These are phyloP conservation scores for Microdochium bolleyi DNA, from an alignment of 2,329 filamentous ascomycete species.

Conservation along the genomic window DNA sequence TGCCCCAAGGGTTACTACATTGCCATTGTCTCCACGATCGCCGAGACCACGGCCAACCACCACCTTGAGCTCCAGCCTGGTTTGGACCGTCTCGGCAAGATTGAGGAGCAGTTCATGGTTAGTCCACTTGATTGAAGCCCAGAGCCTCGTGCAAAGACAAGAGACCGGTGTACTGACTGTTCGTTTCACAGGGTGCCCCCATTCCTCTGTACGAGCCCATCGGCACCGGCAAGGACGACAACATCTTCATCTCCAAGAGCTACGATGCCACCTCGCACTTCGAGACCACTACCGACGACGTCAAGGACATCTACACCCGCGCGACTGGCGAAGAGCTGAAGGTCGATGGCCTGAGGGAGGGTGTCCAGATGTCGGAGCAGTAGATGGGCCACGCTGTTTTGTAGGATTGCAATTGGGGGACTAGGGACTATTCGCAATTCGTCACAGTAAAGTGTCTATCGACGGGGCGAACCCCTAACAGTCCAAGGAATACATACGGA, in stretches of 20 bases:
- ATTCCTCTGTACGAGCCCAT: slow-evolving; percentile 92
- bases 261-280: slow-evolving; percentile 98
- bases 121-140: slow-evolving; percentile 9
- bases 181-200: slow-evolving; percentile 51
- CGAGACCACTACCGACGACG: slow-evolving; percentile 85
- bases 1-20: slow-evolving; percentile 99
- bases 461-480: too few species aligned
- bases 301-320: slow-evolving; percentile 85
- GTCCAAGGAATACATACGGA: too few species aligned
- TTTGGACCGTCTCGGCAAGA: slow-evolving; percentile 82
- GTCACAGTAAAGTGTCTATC: too few species aligned
- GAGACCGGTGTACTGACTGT: slow-evolving; percentile 2
- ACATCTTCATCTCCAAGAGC: slow-evolving; percentile 96
- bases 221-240: slow-evolving; percentile 74
- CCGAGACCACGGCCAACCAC: slow-evolving; percentile 85
- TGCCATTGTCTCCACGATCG: slow-evolving; percentile 95
- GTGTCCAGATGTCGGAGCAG: slow-evolving; percentile 64
- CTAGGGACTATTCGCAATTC: too few species aligned
- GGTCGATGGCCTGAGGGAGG: slow-evolving; percentile 80
- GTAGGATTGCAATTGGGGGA: too few species aligned
- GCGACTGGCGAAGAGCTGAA: slow-evolving; percentile 78
- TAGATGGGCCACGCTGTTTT: too few species aligned
- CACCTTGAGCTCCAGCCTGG: slow-evolving; percentile 91
- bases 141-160: not conserved
- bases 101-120: slow-evolving; percentile 96